Evolutionary conservation across 306 rosid genomes (phyloP), one percentile per base, ranked within the genome.

Genomic region (Fagus sylvatica): DNA sequence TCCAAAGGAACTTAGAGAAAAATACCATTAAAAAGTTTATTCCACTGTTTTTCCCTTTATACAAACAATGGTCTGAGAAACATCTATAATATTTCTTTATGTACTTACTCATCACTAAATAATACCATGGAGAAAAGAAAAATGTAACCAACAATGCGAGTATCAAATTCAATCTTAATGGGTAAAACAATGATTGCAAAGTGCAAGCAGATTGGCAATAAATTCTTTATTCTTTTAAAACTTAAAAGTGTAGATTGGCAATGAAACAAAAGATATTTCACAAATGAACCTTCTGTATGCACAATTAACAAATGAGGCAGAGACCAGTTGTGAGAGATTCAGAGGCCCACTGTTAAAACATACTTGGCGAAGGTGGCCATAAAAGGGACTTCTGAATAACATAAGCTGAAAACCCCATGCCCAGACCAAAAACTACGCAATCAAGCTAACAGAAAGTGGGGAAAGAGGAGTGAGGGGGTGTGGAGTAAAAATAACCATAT

Each of bases 401-500:
- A 8, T 65, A 36, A 16, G 41, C 48, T 6, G 42, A 65, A 37
- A 65, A 30, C 10, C 48, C 6, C 48, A 36, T 37, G 22, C 42
- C 70, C n/a, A 65, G 70, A 65, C 48, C 32, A 7, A 65, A 16
- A 17, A 5, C 11, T 10, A 65, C 10, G 8, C 70, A 65, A 65
- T 46, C 48, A 17, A 36, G 49, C 30, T 37, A 37, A 7, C 70
- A 57, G 5, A 28, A 57, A 57, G 11, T 12, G 11, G 65, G 8
- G 8, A 46, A n/a, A n/a, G 51, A 57, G 15, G 12, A 57, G 15
- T 0, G 32, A 22, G 32, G 37, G 37, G 2, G 3, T 19, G 5
- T 12, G 49, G 48, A 16, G 22, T 15, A 4, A 65, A 65, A 37
- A 65, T 42, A 37, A 37, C 8, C 67, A 95, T n/a, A 82, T 76